These are phyloP conservation scores for Apiotrichum mycotoxinovorans DNA, from an alignment of 1,284 basidiomycete genomes.

Conservation along the genomic window DNA sequence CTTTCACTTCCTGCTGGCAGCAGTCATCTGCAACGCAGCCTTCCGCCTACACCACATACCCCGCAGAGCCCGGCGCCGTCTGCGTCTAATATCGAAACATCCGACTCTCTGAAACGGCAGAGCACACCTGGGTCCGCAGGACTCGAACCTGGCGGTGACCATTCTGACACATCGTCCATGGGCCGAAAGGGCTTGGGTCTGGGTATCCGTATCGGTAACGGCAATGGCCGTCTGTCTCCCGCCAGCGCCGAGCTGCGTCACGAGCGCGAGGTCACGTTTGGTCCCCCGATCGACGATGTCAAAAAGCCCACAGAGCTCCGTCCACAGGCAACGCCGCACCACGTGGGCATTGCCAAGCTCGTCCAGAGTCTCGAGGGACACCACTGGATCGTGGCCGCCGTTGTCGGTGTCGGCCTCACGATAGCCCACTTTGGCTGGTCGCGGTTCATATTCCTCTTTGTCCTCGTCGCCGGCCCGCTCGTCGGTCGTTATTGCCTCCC, in stretches of 20 bases:
- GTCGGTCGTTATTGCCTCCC: slow-evolving; percentile 11
- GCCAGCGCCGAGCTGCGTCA: not conserved
- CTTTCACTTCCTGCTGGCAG: too few relatives aligned
- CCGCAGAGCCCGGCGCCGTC: not conserved
- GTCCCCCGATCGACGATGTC: not conserved
- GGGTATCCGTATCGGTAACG: not conserved
- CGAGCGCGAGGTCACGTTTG: not conserved
- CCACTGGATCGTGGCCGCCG: not conserved
- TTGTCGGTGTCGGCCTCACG: not conserved
- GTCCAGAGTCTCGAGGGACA: not conserved
- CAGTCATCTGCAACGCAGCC: not conserved
- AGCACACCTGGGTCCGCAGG: not conserved
- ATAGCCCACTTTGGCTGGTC: slow-evolving; percentile 2
- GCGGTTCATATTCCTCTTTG: not conserved
- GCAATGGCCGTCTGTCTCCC: not conserved
- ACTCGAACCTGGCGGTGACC: not conserved
- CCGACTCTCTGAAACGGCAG: not conserved
- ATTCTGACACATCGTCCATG: not conserved
- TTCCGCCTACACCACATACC: not conserved
- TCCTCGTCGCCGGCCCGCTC: not conserved
- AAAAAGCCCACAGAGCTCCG: not conserved
- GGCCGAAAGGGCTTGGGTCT: not conserved
- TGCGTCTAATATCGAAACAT: too few relatives aligned
- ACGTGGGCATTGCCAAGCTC: not conserved
- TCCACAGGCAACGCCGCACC: not conserved